Conservation (phyloP, 2,329 filamentous ascomycete genomes). For the Colletotrichum higginsianum region DNA sequence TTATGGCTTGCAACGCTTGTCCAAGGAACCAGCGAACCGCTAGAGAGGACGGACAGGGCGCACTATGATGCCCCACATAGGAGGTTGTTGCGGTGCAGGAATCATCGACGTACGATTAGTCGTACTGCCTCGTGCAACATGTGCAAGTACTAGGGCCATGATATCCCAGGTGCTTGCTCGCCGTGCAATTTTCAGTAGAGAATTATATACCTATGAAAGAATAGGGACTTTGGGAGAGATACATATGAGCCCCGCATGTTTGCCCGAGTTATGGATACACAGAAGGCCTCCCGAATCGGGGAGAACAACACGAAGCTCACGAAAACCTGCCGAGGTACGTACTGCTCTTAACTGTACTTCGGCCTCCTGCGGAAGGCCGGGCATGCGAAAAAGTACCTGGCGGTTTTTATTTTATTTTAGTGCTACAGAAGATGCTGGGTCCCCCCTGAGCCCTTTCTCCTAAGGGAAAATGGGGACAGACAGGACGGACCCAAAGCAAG, state of each 20-base stretch:
- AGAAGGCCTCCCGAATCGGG: neutral
- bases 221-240: neutral
- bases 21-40: conserved; percentile 25
- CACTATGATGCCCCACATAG: conserved; percentile 19
- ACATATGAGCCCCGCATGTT: neutral
- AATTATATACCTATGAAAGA: neutral
- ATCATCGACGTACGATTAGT: neutral
- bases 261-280: neutral
- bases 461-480: conserved; percentile 11
- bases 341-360: neutral
- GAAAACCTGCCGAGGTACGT: neutral
- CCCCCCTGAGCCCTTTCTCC: too few relatives aligned
- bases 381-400: neutral
- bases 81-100: conserved; percentile 1
- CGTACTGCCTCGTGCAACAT: neutral
- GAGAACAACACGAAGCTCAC: neutral
- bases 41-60: conserved; percentile 9
- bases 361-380: neutral
- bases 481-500: neutral
- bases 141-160: neutral
- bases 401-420: too few relatives aligned
- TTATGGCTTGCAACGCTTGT: conserved; percentile 25
- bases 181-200: neutral
- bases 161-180: neutral
- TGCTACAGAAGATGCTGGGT: neutral